phyloP scores from a whole-genome alignment of 2,329 filamentous ascomycete species.

The Scedosporium minutisporum region DNA sequence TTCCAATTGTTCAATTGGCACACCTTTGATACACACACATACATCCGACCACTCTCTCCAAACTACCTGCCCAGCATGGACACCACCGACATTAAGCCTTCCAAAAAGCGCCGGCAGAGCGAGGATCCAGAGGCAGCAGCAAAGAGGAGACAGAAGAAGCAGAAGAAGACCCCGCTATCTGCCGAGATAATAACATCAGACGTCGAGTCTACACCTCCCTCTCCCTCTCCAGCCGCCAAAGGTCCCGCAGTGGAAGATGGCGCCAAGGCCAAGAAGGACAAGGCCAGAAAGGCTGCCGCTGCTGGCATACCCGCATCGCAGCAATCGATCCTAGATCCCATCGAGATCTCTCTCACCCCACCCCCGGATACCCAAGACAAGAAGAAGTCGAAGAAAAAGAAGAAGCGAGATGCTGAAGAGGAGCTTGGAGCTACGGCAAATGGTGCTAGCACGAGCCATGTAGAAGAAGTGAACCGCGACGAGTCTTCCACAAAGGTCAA shows the following conservation, averaged over 20 bases:
- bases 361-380: not conserved
- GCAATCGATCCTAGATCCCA: not conserved
- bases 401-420: not conserved
- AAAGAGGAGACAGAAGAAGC: constrained; percentile 4
- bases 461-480: constrained; percentile 15
- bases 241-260: not conserved
- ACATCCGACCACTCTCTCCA: too few relatives aligned
- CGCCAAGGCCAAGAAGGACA: constrained; percentile 1
- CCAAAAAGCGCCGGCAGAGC: constrained; percentile 5
- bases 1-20: not conserved
- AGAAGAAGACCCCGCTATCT: constrained; percentile 1
- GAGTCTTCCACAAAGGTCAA: constrained; percentile 11
- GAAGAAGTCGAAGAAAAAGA: constrained; percentile 2
- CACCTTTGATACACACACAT: not conserved
- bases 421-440: not conserved
- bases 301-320: not conserved
- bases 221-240: not conserved
- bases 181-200: not conserved
- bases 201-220: not conserved
- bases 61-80: not conserved
- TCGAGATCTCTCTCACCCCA: not conserved
- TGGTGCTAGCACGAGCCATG: constrained; percentile 9
- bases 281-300: not conserved
- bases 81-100: not conserved
- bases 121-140: constrained; percentile 1